phyloP scores from a whole-genome alignment of 768 basidiomycete genomes.

The Boletales sp. region DNA sequence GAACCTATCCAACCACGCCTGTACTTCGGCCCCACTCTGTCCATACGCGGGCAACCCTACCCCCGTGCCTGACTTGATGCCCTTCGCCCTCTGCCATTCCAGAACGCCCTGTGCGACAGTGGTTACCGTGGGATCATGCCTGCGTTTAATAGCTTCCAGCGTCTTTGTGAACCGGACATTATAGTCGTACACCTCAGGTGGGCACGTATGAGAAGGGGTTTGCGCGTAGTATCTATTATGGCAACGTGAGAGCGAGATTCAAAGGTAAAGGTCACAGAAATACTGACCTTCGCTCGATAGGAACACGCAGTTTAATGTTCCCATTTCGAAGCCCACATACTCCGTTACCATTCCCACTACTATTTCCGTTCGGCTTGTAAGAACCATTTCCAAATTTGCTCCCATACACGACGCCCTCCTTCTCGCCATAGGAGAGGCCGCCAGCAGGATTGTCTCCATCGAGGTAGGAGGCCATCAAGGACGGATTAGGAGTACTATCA shows the following conservation, averaged over 20 bases:
- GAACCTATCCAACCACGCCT: slow-evolving; percentile 95
- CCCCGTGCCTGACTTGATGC: slow-evolving; percentile 26
- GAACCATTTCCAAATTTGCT: slow-evolving; percentile 9
- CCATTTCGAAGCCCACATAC: slow-evolving; percentile 42
- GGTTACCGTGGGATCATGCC: slow-evolving; percentile 97
- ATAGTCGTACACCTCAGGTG: slow-evolving; percentile 91
- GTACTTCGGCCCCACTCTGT: slow-evolving; percentile 81
- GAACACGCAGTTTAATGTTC: slow-evolving; percentile 69
- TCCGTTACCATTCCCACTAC: slow-evolving; percentile 29
- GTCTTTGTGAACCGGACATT: slow-evolving; percentile 87
- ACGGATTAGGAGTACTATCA: slow-evolving; percentile 78
- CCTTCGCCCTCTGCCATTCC: slow-evolving; percentile 79
- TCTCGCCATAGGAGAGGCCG: slow-evolving; percentile 4
- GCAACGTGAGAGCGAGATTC: slow-evolving; percentile 5
- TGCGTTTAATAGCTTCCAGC: slow-evolving; percentile 84
- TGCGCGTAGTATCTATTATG: slow-evolving; percentile 79
- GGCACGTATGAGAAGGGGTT: slow-evolving; percentile 70
- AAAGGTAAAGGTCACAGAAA: background rate
- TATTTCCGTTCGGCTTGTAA: slow-evolving; percentile 20
- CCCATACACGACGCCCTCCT: slow-evolving; percentile 6
- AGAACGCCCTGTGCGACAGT: slow-evolving; percentile 95
- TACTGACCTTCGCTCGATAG: slow-evolving; percentile 74
- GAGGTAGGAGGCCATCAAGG: slow-evolving; percentile 38
- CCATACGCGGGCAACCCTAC: slow-evolving; percentile 34
- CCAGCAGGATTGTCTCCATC: slow-evolving; percentile 30